phyloP scores from a whole-genome alignment of 192 early-diverging fungal genomes.

The Phlyctochytrium arcticum region DNA sequence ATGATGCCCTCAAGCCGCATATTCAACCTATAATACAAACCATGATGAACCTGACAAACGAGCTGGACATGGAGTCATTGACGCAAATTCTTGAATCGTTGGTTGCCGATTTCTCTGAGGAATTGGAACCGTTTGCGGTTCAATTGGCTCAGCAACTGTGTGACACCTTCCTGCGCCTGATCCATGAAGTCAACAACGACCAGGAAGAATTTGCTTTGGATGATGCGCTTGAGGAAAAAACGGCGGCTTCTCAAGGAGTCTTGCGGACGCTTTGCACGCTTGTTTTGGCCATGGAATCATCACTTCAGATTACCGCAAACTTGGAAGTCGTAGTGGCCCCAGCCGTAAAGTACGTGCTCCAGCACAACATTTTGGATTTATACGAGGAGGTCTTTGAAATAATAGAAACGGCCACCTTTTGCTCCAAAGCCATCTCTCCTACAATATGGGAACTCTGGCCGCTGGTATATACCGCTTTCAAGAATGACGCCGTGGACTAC shows the following conservation, averaged over 20 bases:
- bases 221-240: slow-evolving; percentile 76
- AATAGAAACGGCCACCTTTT: slow-evolving; percentile 83
- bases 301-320: slow-evolving; percentile 71
- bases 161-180: slow-evolving; percentile 83
- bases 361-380: slow-evolving; percentile 70
- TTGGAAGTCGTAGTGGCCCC: slow-evolving; percentile 78
- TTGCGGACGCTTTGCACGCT: slow-evolving; percentile 87
- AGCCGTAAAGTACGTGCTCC: slow-evolving; percentile 71
- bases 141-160: slow-evolving; percentile 81
- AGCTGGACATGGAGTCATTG: slow-evolving; percentile 91
- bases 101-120: slow-evolving; percentile 85
- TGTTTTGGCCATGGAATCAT: slow-evolving; percentile 75
- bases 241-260: slow-evolving; percentile 83
- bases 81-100: slow-evolving; percentile 84
- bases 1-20: slow-evolving; percentile 71
- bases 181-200: slow-evolving; percentile 60
- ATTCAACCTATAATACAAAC: slow-evolving; percentile 85
- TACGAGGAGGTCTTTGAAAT: slow-evolving; percentile 87
- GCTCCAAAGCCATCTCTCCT: slow-evolving; percentile 75
- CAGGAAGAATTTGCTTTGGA: slow-evolving; percentile 44
- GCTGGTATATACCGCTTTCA: slow-evolving; percentile 72
- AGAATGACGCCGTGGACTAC: slow-evolving; percentile 77
- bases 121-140: slow-evolving; percentile 88
- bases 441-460: slow-evolving; percentile 83
- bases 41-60: slow-evolving; percentile 81